Base-by-base conservation (phyloP, 2,329 filamentous ascomycete species). In the Trichoderma asperellum region DNA sequence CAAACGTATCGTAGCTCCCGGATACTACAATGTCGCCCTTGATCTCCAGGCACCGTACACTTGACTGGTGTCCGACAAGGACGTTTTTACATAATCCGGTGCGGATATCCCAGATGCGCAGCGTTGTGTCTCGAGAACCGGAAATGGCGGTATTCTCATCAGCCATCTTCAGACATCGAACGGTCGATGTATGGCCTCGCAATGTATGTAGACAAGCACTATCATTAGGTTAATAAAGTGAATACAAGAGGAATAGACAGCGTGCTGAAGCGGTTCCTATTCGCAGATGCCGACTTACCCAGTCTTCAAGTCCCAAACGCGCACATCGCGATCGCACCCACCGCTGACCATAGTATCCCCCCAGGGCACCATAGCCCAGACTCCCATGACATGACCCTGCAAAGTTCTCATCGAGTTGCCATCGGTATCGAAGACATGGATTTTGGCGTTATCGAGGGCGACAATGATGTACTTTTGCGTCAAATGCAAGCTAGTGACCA, bases 341-440 rank as follows among this genome's bases (percentile, higher is more conserved):
- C 96, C 96, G 75, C 94, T 97, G 70, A 99, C 96, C 71, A 99
- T 86, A 65, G 93, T 91, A 78, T 99, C 95, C 70, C 93, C 95
- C 92, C 94, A 97, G 7, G 96, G 96, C 29, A 99, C 94, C 95
- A 99, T 98, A 60, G 96, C 96, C 96, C 96, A 99, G 24, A 99
- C 96, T 52, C 96, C 96, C 96, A 99, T 99, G 56, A 98, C 92
- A 82, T 99, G 96, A 12, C 96, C 96, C 77, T 96, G 91, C 34
- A 99, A 83, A 2, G 93, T 97, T 78, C 94, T 93, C 75, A 97
- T 90, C 72, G 93, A 89, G 74, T 94, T 90, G 40, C 96, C 96
- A 73, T 96, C 89, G 0, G 93, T 94, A 78, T 98, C 93, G 77
- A 98, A 99, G 32, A 99, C 94, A 80, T 99, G 96, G 57, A 99